These are phyloP conservation scores for Skeletonema tropicum DNA, from an alignment of 108 stramenopile genomes.

Conservation along the genomic window DNA sequence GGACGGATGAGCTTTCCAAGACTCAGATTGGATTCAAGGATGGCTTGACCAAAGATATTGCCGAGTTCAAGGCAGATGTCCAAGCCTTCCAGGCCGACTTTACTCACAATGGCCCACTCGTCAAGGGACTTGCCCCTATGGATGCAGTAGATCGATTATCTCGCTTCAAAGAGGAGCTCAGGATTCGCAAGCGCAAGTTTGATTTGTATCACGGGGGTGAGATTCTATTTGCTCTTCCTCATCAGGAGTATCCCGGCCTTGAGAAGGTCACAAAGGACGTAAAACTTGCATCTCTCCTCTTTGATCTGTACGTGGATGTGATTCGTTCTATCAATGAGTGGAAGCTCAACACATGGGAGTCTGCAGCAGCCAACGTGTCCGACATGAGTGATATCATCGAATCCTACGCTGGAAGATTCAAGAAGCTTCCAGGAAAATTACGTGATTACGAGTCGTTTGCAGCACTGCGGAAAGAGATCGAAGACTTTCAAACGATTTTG, in stretches of 20 bases:
- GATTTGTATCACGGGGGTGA: slow-evolving; percentile 88
- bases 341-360: slow-evolving; percentile 81
- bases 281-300: slow-evolving; percentile 84
- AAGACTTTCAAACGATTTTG: slow-evolving; percentile 85
- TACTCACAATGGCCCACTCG: slow-evolving; percentile 77
- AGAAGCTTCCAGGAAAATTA: slow-evolving; percentile 86
- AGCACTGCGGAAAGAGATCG: slow-evolving; percentile 78
- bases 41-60: slow-evolving; percentile 74
- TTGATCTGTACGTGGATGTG: slow-evolving; percentile 87
- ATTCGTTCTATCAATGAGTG: slow-evolving; percentile 83
- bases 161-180: slow-evolving; percentile 85
- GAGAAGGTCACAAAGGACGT: slow-evolving; percentile 85
- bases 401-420: slow-evolving; percentile 72
- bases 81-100: slow-evolving; percentile 62
- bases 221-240: slow-evolving; percentile 81
- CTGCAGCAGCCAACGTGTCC: slow-evolving; percentile 67
- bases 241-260: slow-evolving; percentile 85
- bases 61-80: slow-evolving; percentile 73
- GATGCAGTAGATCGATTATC: slow-evolving; percentile 89
- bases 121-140: slow-evolving; percentile 83
- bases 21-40: slow-evolving; percentile 81
- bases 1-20: slow-evolving; percentile 80
- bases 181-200: slow-evolving; percentile 86
- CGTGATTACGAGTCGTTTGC: slow-evolving; percentile 86
- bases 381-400: slow-evolving; percentile 87